Evolutionary conservation across 2,329 filamentous ascomycete genomes (phyloP), one percentile per base, ranked within the genome.

Genomic region (Elsinoe ampelina): DNA sequence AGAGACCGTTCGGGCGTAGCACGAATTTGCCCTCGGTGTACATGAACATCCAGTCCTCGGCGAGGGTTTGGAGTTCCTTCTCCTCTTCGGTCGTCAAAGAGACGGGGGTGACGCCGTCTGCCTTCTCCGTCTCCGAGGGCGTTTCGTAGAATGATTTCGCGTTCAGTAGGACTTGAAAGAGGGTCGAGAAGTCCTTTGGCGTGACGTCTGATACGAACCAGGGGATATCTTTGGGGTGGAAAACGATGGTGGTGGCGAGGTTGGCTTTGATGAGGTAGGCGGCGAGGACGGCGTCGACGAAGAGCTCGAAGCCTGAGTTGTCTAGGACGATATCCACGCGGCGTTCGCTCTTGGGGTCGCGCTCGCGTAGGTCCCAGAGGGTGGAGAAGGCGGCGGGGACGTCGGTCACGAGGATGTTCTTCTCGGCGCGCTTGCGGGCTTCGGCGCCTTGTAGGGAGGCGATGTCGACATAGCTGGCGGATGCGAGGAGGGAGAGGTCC

Each of bases 181-280:
- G 80, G n/a, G 85, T 83, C 1, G 77, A 79, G 64, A 97, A 96
- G 72, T 98, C 93, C 39, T 76, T 79, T 0, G 92, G 91, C 10
- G 95, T 73, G 2, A 97, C 93, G 66, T 98, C 93, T 0, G 90
- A 96, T 48, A 98, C 93, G 68, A 97, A 98, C 93, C 93, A 98
- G 0, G 93, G 93, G 58, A 98, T 91, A 19, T 84, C 85, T 74
- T 98, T 98, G 54, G 93, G 91, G 66, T 95, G 91, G 8, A 98
- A 80, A 17, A 97, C 84, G 12, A 98, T 79, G 20, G 83, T 83
- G 0, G 91, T 96, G 0, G 93, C 93, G 5, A 98, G 81, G 0
- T 86, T 88, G 0, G 89, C 79, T 0, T 89, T 84, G 5, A 98
- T 78, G 12, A 98, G 78, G 68, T 95, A 98, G 0, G 91, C 92